Conservation (phyloP, 2,329 filamentous ascomycete genomes). For the Lecanicillium sp. region DNA sequence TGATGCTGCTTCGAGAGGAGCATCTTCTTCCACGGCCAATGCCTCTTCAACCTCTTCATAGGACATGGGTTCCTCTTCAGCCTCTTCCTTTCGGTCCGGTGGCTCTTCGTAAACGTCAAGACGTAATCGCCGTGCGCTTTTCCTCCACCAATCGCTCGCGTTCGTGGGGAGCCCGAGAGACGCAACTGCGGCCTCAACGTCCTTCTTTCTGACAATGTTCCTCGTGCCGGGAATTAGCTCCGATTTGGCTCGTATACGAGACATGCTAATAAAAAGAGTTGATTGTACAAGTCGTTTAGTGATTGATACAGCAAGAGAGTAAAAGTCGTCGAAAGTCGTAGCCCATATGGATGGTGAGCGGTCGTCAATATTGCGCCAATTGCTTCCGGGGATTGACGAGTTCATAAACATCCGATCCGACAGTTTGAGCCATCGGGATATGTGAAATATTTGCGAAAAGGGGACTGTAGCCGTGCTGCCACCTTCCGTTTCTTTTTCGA, state of each 20-base stretch:
- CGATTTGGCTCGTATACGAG: constrained; percentile 50
- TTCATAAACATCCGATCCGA: constrained; percentile 72
- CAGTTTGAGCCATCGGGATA: constrained; percentile 53
- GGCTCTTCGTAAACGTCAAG: constrained; percentile 37
- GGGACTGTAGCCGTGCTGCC: constrained; percentile 25
- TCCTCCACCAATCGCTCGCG: constrained; percentile 35
- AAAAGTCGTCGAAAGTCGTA: constrained; percentile 69
- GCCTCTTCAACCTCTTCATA: constrained; percentile 36
- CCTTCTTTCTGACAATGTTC: constrained; percentile 29
- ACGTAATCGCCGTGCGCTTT: constrained; percentile 38
- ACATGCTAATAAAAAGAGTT: constrained; percentile 60
- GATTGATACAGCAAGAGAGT: constrained; percentile 57
- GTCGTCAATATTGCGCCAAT: constrained; percentile 57
- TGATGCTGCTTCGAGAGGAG: constrained; percentile 13
- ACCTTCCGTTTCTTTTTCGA: constrained; percentile 17
- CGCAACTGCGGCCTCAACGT: constrained; percentile 40
- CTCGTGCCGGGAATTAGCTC: constrained; percentile 19
- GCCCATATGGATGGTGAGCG: constrained; percentile 62
- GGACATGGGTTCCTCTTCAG: constrained; percentile 23
- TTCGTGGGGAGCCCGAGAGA: constrained; percentile 35
- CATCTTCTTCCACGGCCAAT: constrained; percentile 17
- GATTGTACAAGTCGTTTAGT: constrained; percentile 65
- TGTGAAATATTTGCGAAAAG: constrained; percentile 48
- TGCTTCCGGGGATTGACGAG: constrained; percentile 47
- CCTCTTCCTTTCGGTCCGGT: constrained; percentile 8